Conservation (phyloP, 192 early-diverging fungal genomes). For the Rhizoclosmatium globosum region DNA sequence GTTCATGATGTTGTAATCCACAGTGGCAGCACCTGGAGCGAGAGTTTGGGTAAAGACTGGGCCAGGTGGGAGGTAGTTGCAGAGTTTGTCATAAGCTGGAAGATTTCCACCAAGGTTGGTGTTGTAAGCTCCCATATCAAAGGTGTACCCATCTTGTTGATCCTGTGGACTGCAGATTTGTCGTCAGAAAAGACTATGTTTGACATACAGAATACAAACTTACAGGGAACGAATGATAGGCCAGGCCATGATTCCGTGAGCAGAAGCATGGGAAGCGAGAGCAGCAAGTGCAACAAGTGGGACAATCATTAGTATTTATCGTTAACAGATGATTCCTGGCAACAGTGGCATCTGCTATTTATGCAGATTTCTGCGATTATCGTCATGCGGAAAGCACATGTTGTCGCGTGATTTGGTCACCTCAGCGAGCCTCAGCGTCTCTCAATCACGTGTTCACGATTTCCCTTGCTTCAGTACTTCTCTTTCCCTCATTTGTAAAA, state of each 20-base stretch:
- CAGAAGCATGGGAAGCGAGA: constrained; percentile 6
- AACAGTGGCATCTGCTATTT: neutral
- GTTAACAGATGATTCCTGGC: neutral
- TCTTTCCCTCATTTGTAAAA: neutral
- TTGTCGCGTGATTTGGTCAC: too few relatives aligned
- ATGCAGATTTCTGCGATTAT: too few relatives aligned
- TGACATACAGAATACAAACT: neutral
- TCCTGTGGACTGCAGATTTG: constrained; percentile 10
- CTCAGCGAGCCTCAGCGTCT: too few relatives aligned
- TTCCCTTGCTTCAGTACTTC: neutral
- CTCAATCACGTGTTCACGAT: too few relatives aligned
- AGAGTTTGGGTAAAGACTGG: constrained; percentile 28
- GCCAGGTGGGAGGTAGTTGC: constrained; percentile 23
- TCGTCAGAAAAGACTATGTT: neutral
- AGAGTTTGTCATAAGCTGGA: neutral
- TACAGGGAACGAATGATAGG: constrained; percentile 7
- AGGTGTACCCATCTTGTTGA: constrained; percentile 31
- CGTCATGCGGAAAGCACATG: too few relatives aligned
- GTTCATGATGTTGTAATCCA: constrained; percentile 32
- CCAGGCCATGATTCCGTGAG: constrained; percentile 27
- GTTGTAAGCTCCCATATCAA: constrained; percentile 15
- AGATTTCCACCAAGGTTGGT: constrained; percentile 13
- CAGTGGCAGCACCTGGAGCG: constrained; percentile 8
- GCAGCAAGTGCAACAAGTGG: neutral
- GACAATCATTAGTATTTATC: neutral